Conservation (phyloP, 2,329 filamentous ascomycete species). For the Fusarium clavum region DNA sequence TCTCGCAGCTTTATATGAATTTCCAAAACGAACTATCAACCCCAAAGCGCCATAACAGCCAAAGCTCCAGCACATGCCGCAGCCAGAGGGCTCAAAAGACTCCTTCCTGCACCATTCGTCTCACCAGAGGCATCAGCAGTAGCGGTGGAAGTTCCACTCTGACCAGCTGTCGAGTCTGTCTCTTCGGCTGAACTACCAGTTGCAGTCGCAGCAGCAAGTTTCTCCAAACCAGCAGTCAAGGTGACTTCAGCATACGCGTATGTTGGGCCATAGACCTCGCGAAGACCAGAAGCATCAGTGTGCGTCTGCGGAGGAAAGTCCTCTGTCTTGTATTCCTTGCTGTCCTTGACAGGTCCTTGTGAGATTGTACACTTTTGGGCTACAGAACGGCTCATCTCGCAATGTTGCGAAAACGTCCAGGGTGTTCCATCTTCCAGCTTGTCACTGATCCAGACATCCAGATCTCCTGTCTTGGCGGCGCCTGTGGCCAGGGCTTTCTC, state of each 20-base stretch:
- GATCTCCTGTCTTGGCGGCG: neutral
- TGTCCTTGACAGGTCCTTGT: neutral
- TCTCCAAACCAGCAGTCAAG: neutral
- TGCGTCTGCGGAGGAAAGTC: neutral
- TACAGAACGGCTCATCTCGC: neutral
- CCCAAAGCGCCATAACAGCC: neutral
- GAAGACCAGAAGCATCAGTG: neutral
- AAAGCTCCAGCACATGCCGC: neutral
- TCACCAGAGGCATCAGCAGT: neutral
- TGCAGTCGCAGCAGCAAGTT: neutral
- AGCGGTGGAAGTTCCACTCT: neutral
- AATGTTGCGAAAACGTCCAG: slow-evolving; percentile 1
- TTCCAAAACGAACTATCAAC: neutral
- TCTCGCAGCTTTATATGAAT: neutral
- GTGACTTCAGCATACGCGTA: neutral
- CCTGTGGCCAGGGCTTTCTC: neutral
- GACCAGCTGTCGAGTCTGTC: neutral
- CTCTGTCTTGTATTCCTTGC: neutral
- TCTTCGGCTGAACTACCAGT: neutral
- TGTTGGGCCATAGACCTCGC: neutral
- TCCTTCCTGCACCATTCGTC: neutral
- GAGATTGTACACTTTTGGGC: neutral
- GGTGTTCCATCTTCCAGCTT: neutral
- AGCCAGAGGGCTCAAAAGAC: neutral
- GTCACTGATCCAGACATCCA: neutral